Percentiles rank a stretch among this genome's conserved stretches.
Conservation (phyloP, 345 rosid species). For the Cardamine occulta region DNA sequence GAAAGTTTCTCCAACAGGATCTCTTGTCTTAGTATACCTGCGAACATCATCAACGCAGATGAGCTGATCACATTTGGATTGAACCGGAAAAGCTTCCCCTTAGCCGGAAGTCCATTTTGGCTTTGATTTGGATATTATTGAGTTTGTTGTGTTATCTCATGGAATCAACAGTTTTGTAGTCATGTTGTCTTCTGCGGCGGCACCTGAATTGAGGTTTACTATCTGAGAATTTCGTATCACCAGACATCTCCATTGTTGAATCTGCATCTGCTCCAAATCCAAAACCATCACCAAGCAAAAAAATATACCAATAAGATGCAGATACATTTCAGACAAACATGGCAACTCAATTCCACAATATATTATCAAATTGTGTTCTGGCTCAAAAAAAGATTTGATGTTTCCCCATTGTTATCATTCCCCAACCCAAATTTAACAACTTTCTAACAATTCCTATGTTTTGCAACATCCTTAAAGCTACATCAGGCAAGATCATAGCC, state of each 20-base stretch:
- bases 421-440: background rate
- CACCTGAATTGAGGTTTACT: conserved; percentile 78
- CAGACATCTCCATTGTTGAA: conserved; percentile 73
- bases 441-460: background rate
- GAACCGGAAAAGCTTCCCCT: conserved; percentile 4
- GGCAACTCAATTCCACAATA: conserved; percentile 3
- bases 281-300: conserved; percentile 23
- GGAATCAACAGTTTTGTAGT: conserved; percentile 68
- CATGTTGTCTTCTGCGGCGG: conserved; percentile 81
- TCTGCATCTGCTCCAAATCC: conserved; percentile 50
- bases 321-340: conserved; percentile 7
- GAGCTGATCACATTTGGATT: conserved; percentile 3
- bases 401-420: background rate
- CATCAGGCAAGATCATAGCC: conserved; percentile 1
- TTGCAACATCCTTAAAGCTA: no score
- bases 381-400: background rate
- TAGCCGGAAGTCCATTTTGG: background rate
- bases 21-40: conserved; percentile 1
- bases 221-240: conserved; percentile 74
- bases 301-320: background rate
- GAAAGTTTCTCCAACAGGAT: conserved; percentile 8
- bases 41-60: background rate
- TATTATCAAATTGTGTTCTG: background rate
- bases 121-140: background rate
- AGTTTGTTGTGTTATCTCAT: conserved; percentile 40